Conservation (phyloP, 2,329 filamentous ascomycete species). For the Cercospora sesami region DNA sequence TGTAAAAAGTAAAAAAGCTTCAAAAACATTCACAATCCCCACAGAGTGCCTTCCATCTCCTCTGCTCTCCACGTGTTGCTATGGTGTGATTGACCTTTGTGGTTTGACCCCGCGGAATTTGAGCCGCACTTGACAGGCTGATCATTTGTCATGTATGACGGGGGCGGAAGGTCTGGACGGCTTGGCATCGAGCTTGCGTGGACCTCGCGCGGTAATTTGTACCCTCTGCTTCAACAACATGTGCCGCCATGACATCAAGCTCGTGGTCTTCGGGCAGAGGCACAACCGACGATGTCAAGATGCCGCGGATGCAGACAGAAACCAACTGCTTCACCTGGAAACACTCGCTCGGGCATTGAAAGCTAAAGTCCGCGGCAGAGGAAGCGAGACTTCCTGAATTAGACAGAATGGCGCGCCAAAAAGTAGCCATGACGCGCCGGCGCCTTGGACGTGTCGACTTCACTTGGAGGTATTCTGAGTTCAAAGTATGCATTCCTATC, state of each 20-base stretch:
- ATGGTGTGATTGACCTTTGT: background rate
- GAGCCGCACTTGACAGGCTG: background rate
- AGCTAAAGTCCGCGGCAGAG: background rate
- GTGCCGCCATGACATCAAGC: background rate
- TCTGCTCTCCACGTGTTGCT: background rate
- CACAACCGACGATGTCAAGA: background rate
- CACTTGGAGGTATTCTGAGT: background rate
- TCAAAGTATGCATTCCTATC: background rate
- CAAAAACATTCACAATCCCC: background rate
- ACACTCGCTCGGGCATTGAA: background rate
- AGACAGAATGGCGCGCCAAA: background rate
- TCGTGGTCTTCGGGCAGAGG: background rate
- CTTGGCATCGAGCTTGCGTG: background rate
- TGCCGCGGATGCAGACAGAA: background rate
- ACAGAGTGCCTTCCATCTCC: background rate
- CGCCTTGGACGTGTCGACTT: background rate
- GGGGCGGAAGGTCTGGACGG: background rate
- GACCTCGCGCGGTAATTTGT: background rate
- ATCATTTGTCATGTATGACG: background rate
- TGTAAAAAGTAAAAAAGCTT: constrained; percentile 12
- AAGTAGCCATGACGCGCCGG: background rate
- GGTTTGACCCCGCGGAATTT: background rate
- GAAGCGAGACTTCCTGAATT: background rate
- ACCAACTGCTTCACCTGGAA: background rate
- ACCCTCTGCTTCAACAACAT: background rate